Evolutionary conservation across 192 early-diverging fungal genomes (phyloP), one percentile per base, ranked within the genome.

Genomic region (Coemansia sp.): DNA sequence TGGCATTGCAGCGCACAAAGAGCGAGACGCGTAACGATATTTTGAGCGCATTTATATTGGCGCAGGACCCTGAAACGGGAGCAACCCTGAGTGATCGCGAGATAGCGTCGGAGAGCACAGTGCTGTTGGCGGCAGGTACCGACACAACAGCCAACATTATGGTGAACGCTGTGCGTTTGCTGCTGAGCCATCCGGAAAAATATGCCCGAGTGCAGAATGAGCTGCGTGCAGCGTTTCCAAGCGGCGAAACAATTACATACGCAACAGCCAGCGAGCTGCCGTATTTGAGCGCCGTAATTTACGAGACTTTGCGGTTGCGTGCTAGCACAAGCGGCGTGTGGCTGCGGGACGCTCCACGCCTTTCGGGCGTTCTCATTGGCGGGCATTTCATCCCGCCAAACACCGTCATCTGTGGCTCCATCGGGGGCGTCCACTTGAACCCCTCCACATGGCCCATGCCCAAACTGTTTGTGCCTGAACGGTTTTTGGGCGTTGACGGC

Each of bases 221-320:
- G 23, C n/a, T 75, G n/a, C 61, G 63, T 13, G 3, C 22, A 4
- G 54, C 35, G 14, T 66, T 69, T 41, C 47, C 59, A 0, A 37
- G 24, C 18, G 54, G 48, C 8, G 5, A 18, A 1, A 13, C 20
- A 23, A 48, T 80, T 11, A 20, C 59, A 18, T 71, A 64, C n/a
- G 56, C 53, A 0, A 47, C 27, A 1, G 65, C 61, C 8, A 19
- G 9, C n/a, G n/a, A 23, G 38, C 38, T 69, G 54, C 73, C 73
- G 1, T 75, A 64, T 47, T 20, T 75, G 38, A 50, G 20, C 3
- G 73, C 73, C 3, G 64, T 62, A 3, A 59, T 75, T 20, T 57
- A 66, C 54, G 73, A 75, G 59, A 66, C 73, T 2, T 51, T 75
- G 63, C 57, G 73, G 9, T 18, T 69, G 38, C 47, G 51, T 4